Percentiles rank a stretch among this genome's conserved stretches.
Conservation (phyloP, 805 yeast genomes). For the Lachancea waltii region DNA sequence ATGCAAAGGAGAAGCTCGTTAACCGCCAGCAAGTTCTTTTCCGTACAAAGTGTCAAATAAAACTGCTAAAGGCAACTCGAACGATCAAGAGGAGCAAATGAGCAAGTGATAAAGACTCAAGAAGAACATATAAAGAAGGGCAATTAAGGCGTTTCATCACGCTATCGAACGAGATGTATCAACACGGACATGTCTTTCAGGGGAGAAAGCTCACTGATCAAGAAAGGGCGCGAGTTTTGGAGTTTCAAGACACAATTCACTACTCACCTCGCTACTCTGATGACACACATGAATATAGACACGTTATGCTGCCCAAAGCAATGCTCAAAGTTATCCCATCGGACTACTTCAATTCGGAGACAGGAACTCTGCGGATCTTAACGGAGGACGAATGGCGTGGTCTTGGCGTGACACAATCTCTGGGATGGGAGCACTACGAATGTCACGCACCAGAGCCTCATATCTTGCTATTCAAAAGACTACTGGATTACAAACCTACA, state of each 20-base stretch:
- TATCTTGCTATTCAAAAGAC: conserved; percentile 77
- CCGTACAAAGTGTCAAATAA: too few relatives aligned
- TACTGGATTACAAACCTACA: conserved; percentile 46
- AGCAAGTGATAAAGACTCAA: too few relatives aligned
- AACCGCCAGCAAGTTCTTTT: too few relatives aligned
- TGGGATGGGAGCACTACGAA: conserved; percentile 98
- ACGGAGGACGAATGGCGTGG: conserved; percentile 99
- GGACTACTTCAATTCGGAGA: conserved; percentile 88
- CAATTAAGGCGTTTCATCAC: background rate
- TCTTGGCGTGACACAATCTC: conserved; percentile 90
- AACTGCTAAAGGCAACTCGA: too few relatives aligned
- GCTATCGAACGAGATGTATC: conserved; percentile 19
- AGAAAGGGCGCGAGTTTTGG: conserved; percentile 81
- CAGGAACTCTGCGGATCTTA: conserved; percentile 86
- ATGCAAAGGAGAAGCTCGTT: too few relatives aligned
- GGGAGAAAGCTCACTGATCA: conserved; percentile 69
- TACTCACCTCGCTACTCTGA: conserved; percentile 90
- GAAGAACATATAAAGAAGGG: too few relatives aligned
- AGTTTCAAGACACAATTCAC: conserved; percentile 89
- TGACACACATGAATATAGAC: conserved; percentile 88
- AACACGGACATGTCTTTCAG: conserved; percentile 31
- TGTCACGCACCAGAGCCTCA: conserved; percentile 99
- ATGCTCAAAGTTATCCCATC: conserved; percentile 91
- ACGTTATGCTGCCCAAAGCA: conserved; percentile 93
- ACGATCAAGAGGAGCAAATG: too few relatives aligned